A percentile compares a stretch with the other conserved stretches of the same genome.
These are phyloP conservation scores for Talaromyces rugulosus DNA, from an alignment of 2,329 filamentous ascomycete species.

Conservation along the genomic window DNA sequence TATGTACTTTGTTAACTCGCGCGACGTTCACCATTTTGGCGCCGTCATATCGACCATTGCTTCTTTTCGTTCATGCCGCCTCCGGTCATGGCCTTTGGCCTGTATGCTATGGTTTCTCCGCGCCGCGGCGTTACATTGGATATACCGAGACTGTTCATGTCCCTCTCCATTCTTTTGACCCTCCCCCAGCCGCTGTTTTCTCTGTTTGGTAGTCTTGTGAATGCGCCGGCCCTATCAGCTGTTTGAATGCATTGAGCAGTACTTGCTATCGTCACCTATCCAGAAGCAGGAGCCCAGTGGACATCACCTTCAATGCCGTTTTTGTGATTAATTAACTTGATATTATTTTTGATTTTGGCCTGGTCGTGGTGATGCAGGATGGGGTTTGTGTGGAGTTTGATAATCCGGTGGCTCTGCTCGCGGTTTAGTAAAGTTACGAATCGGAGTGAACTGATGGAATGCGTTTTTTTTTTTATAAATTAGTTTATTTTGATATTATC, in stretches of 20 bases:
- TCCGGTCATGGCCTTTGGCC: constrained; percentile 32
- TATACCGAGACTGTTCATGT: constrained; percentile 34
- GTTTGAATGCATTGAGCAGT: constrained; percentile 1
- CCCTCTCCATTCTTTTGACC: constrained; percentile 34
- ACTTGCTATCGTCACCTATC: not conserved
- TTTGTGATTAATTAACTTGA: constrained; percentile 54
- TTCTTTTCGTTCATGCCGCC: constrained; percentile 14
- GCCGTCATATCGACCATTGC: constrained; percentile 2
- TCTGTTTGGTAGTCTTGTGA: constrained; percentile 30
- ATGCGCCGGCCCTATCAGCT: constrained; percentile 25
- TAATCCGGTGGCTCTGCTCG: constrained; percentile 29
- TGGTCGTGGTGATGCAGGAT: constrained; percentile 32
- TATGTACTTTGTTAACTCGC: not conserved
- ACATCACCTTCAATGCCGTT: constrained; percentile 20
- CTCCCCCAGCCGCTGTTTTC: constrained; percentile 32
- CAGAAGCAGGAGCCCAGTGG: not conserved
- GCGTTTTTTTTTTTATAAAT: not conserved
- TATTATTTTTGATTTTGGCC: constrained; percentile 36
- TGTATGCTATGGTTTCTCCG: constrained; percentile 31
- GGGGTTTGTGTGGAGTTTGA: constrained; percentile 33
- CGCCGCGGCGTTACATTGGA: constrained; percentile 26
- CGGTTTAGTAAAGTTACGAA: constrained; percentile 11
- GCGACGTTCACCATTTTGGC: not conserved
- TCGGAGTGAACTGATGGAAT: too few relatives aligned
- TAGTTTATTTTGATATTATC: not conserved